Conservation (phyloP, 768 basidiomycete genomes). For the Lyophyllum decastes region DNA sequence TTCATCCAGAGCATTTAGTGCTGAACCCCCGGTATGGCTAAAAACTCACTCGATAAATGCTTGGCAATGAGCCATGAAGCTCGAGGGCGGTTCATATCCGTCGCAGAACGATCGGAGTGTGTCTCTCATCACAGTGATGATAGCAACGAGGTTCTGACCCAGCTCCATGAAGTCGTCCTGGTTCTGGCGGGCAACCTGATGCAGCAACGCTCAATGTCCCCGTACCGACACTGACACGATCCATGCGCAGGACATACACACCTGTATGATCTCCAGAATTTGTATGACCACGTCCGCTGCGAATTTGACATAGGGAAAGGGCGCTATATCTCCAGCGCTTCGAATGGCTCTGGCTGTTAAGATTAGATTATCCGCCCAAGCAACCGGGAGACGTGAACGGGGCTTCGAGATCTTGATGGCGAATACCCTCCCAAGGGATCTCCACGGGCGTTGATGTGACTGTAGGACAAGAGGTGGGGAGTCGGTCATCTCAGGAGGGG, state of each 20-base stretch:
- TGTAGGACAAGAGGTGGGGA: too few species aligned
- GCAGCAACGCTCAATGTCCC: background rate
- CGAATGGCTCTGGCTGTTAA: background rate
- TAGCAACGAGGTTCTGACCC: conserved; percentile 5
- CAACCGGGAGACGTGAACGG: background rate
- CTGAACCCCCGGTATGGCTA: background rate
- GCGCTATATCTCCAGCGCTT: background rate
- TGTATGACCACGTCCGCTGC: conserved; percentile 9
- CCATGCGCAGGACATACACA: too few species aligned
- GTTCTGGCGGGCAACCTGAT: conserved; percentile 2
- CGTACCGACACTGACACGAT: too few species aligned
- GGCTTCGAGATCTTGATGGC: background rate
- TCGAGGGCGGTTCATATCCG: background rate
- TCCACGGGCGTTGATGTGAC: too few species aligned
- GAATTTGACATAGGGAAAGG: conserved; percentile 5
- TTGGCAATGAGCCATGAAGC: conserved; percentile 3
- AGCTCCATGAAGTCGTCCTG: conserved; percentile 10
- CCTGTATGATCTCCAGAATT: conserved; percentile 8
- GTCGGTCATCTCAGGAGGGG: too few species aligned
- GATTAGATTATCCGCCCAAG: conserved; percentile 5
- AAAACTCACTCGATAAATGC: conserved; percentile 5
- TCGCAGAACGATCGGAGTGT: background rate
- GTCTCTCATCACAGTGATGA: conserved; percentile 3
- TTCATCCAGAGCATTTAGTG: background rate
- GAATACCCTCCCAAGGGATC: background rate